Conservation (phyloP, 768 basidiomycete species). For the Pulveroboletus frians region DNA sequence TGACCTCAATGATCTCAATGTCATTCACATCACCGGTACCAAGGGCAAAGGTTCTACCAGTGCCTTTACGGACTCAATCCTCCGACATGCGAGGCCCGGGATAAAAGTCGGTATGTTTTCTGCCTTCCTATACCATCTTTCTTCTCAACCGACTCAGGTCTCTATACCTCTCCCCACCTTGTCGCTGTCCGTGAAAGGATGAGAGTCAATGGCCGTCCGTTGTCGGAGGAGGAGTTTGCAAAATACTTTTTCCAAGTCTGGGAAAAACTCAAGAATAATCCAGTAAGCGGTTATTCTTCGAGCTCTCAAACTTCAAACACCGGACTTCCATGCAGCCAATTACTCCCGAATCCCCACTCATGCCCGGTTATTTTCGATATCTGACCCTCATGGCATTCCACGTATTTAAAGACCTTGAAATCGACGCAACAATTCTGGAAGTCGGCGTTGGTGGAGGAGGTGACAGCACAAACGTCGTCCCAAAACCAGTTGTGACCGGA, state of each 20-base stretch:
- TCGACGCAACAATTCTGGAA: slow-evolving; percentile 90
- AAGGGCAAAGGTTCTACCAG: slow-evolving; percentile 98
- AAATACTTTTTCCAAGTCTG: slow-evolving; percentile 95
- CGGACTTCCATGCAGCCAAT: slow-evolving; percentile 37
- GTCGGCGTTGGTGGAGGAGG: slow-evolving; percentile 93
- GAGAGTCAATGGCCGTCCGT: slow-evolving; percentile 82
- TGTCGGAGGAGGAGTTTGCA: slow-evolving; percentile 85
- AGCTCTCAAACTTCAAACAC: neutral
- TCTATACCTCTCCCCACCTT: slow-evolving; percentile 96
- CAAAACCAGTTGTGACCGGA: slow-evolving; percentile 84
- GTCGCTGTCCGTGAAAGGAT: slow-evolving; percentile 95
- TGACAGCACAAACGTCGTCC: slow-evolving; percentile 95
- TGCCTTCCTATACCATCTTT: neutral
- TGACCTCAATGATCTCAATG: slow-evolving; percentile 83
- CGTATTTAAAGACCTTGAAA: slow-evolving; percentile 71
- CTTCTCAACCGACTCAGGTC: slow-evolving; percentile 43
- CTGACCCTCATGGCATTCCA: slow-evolving; percentile 91
- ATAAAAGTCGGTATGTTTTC: slow-evolving; percentile 72
- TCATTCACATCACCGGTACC: slow-evolving; percentile 94
- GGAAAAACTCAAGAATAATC: slow-evolving; percentile 71
- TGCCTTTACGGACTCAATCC: slow-evolving; percentile 84
- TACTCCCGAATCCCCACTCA: slow-evolving; percentile 48
- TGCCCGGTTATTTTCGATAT: slow-evolving; percentile 93
- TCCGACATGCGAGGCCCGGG: slow-evolving; percentile 65
- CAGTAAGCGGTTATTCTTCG: slow-evolving; percentile 37